These are phyloP conservation scores for Periconia sp. DNA, from an alignment of 2,329 filamentous ascomycete species.

Conservation along the genomic window DNA sequence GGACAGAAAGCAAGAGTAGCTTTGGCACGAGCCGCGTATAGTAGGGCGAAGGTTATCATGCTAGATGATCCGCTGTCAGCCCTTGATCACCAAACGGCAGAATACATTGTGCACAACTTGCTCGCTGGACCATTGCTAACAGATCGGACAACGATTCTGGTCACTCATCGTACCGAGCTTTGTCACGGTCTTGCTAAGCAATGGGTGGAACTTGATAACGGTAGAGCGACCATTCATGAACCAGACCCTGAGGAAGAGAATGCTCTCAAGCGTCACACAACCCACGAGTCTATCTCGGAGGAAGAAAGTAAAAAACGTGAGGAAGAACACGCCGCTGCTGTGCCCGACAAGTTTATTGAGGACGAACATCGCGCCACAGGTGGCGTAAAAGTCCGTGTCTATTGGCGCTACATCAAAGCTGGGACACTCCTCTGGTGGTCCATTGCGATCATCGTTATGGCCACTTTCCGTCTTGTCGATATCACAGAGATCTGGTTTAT, in stretches of 20 bases:
- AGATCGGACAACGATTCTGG: conserved; percentile 62
- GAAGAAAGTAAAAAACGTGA: conserved; percentile 43
- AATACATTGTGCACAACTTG: conserved; percentile 64
- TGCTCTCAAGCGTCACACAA: conserved; percentile 47
- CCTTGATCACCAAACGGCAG: conserved; percentile 69
- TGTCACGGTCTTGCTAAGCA: conserved; percentile 76
- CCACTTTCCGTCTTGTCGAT: conserved; percentile 67
- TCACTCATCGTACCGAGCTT: conserved; percentile 72
- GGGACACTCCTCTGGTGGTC: conserved; percentile 78
- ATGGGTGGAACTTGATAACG: conserved; percentile 71
- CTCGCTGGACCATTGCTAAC: conserved; percentile 62
- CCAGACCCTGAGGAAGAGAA: conserved; percentile 55
- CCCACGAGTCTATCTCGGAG: conserved; percentile 44
- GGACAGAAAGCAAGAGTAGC: conserved; percentile 67
- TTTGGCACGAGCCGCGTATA: conserved; percentile 67
- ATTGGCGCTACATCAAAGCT: conserved; percentile 85
- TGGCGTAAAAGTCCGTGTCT: conserved; percentile 75
- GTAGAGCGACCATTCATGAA: conserved; percentile 55
- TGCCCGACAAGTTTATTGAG: conserved; percentile 78
- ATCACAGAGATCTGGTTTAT: conserved; percentile 79
- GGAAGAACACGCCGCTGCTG: conserved; percentile 55
- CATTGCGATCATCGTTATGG: conserved; percentile 66
- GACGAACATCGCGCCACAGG: conserved; percentile 78
- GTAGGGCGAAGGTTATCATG: conserved; percentile 59
- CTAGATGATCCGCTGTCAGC: conserved; percentile 67